These are phyloP conservation scores for Cryphonectria carpinicola DNA, from an alignment of 2,329 filamentous ascomycete species.

Conservation along the genomic window DNA sequence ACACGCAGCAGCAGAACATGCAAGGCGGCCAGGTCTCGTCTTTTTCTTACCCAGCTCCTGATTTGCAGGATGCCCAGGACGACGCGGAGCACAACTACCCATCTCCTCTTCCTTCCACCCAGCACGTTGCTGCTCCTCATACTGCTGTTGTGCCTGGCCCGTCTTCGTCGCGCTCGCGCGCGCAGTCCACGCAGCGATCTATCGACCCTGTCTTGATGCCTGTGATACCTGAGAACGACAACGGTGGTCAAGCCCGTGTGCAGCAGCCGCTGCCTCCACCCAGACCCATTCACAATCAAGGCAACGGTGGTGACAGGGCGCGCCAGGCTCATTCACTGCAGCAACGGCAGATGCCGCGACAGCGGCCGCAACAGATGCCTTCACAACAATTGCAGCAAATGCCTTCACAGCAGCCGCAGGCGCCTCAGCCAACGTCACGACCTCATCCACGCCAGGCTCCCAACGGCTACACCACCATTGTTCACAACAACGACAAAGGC, in stretches of 20 bases:
- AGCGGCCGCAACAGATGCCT: background rate
- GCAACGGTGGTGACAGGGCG: background rate
- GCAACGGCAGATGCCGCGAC: background rate
- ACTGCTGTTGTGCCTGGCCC: background rate
- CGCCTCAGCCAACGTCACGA: background rate
- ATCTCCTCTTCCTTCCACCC: no score
- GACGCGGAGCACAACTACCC: no score
- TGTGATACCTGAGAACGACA: background rate
- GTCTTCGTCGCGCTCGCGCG: background rate
- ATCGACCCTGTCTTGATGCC: background rate
- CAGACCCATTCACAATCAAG: background rate
- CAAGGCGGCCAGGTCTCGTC: background rate
- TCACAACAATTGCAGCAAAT: no score
- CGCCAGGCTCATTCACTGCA: background rate
- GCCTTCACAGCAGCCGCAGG: background rate
- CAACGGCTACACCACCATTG: background rate
- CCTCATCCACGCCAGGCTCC: background rate
- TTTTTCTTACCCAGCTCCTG: background rate
- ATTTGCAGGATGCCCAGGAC: background rate
- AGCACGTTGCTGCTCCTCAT: no score
- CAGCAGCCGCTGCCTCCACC: background rate
- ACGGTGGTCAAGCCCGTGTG: background rate
- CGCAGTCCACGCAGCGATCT: background rate
- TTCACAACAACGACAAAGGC: background rate
- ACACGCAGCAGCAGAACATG: background rate